These are phyloP conservation scores for Ambrosiella xylebori DNA, from an alignment of 2,329 filamentous ascomycete species.

Conservation along the genomic window DNA sequence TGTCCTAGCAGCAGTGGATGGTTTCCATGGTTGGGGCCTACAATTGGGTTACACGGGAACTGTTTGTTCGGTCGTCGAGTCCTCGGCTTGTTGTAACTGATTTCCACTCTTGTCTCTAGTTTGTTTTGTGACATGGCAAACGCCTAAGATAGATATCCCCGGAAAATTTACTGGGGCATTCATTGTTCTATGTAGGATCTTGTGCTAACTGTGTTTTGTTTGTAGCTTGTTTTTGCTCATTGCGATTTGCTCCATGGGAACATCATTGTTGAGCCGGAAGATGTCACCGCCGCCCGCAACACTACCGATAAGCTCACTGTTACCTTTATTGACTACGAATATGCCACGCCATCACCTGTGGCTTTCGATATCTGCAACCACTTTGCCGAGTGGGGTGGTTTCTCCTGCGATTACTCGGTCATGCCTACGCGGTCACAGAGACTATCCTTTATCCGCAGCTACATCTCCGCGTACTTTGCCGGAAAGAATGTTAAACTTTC, in stretches of 20 bases:
- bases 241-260: slow-evolving; percentile 95
- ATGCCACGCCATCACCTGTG: slow-evolving; percentile 81
- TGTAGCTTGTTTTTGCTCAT: slow-evolving; percentile 74
- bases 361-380: slow-evolving; percentile 97
- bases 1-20: no score
- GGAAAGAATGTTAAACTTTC: slow-evolving; percentile 21
- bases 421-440: slow-evolving; percentile 66
- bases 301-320: slow-evolving; percentile 29
- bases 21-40: no score
- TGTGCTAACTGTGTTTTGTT: slow-evolving; percentile 2
- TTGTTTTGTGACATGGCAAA: no score
- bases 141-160: no score
- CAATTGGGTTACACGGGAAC: no score
- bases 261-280: slow-evolving; percentile 59
- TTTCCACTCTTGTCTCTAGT: no score
- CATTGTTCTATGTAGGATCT: no score
- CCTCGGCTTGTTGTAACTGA: no score
- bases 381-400: slow-evolving; percentile 95
- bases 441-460: slow-evolving; percentile 65
- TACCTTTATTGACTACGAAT: slow-evolving; percentile 96
- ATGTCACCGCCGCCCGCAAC: slow-evolving; percentile 14
- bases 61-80: no score
- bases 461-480: slow-evolving; percentile 57
- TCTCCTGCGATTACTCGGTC: slow-evolving; percentile 77
- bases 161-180: not conserved